These are phyloP conservation scores for Xylaria nigripes DNA, from an alignment of 495 filamentous ascomycete species.

Conservation along the genomic window DNA sequence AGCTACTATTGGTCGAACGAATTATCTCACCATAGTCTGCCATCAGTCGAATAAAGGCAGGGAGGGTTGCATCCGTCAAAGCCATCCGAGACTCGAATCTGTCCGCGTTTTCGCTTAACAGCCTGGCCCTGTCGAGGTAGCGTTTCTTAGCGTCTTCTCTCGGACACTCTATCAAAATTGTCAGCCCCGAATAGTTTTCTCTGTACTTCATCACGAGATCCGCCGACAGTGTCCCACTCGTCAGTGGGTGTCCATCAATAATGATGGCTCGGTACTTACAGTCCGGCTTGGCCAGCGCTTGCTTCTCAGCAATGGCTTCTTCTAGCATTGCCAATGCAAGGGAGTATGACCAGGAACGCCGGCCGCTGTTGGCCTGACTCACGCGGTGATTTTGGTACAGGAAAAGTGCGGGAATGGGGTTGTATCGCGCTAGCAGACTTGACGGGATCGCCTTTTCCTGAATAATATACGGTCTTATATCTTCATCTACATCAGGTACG, in stretches of 20 bases:
- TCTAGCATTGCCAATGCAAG: not conserved
- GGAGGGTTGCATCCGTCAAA: not conserved
- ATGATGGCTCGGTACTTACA: not conserved
- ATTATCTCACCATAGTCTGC: not conserved
- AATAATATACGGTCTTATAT: not conserved
- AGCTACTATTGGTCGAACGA: not conserved
- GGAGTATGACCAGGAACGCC: not conserved
- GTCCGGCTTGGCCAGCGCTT: not conserved
- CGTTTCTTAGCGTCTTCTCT: not conserved
- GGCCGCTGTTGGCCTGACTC: too few relatives aligned
- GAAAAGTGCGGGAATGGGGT: not conserved
- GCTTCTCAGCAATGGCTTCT: not conserved
- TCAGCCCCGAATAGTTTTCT: not conserved
- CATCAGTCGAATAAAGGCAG: not conserved
- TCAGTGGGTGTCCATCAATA: conserved; percentile 2
- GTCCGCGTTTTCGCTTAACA: not conserved
- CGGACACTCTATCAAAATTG: not conserved
- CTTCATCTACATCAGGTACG: not conserved
- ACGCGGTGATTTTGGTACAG: not conserved
- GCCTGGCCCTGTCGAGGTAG: not conserved
- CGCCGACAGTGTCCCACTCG: not conserved
- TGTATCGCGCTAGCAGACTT: not conserved
- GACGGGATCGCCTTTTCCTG: not conserved
- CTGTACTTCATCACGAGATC: not conserved
- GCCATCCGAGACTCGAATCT: not conserved